phyloP scores from a whole-genome alignment of 169 alveolate genomes.

The Plasmodium chabaudi region DNA sequence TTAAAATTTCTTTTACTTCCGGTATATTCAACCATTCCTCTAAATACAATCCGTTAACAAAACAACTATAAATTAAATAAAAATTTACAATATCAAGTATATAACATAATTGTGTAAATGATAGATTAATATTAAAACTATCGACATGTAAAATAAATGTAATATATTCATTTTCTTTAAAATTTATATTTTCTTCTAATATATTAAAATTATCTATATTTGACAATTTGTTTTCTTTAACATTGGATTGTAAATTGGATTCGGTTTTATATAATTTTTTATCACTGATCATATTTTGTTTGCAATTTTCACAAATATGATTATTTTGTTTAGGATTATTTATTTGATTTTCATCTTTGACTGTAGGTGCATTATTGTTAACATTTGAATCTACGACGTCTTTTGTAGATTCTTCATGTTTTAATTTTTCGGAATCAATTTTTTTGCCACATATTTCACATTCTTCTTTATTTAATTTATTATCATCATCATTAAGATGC shows the following conservation, averaged over 20 bases:
- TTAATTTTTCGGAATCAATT: neutral
- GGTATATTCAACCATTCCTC: slow-evolving; percentile 64
- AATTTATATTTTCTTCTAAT: slow-evolving; percentile 57
- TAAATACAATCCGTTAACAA: slow-evolving; percentile 35
- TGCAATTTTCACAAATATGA: neutral
- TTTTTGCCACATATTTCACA: neutral
- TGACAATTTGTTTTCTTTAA: neutral
- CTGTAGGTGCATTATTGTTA: neutral
- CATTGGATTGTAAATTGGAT: neutral
- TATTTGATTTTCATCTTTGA: neutral
- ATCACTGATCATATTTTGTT: neutral
- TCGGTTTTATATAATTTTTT: neutral
- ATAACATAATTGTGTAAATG: slow-evolving; percentile 26
- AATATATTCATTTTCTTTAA: slow-evolving; percentile 65
- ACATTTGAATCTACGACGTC: too few species aligned
- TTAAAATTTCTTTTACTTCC: slow-evolving; percentile 32
- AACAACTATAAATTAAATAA: slow-evolving; percentile 36
- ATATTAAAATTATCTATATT: slow-evolving; percentile 29
- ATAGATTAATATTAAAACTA: slow-evolving; percentile 15
- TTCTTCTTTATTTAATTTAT: neutral
- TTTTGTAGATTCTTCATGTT: neutral
- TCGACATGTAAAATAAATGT: slow-evolving; percentile 27
- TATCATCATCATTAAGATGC: neutral
- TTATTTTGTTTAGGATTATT: neutral
- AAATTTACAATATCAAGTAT: slow-evolving; percentile 23